phyloP scores from a whole-genome alignment of 768 basidiomycete species.

The Amanita pseudoporphyria region DNA sequence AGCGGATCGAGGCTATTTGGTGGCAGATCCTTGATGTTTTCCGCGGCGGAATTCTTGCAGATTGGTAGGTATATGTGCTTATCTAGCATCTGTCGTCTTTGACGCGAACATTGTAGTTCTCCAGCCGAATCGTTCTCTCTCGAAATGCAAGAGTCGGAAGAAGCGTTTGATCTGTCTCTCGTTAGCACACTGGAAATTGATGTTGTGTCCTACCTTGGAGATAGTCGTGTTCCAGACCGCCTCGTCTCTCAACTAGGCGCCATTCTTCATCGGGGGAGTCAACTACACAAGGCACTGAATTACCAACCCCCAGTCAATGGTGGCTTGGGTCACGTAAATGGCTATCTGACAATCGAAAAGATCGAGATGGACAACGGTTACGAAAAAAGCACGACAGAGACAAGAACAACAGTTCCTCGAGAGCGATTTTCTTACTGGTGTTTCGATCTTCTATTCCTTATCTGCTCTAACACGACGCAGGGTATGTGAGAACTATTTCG shows the following conservation, averaged over 20 bases:
- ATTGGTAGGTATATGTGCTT: slow-evolving; percentile 47
- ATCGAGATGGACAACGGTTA: slow-evolving; percentile 26
- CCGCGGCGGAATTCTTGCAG: slow-evolving; percentile 71
- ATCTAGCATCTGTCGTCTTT: neutral
- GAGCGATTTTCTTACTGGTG: slow-evolving; percentile 93
- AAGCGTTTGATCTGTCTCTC: slow-evolving; percentile 79
- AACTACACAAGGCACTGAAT: slow-evolving; percentile 37
- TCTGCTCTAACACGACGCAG: slow-evolving; percentile 59
- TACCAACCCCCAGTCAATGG: neutral
- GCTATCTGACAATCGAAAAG: slow-evolving; percentile 21
- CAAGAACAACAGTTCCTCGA: slow-evolving; percentile 47
- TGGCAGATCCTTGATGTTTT: slow-evolving; percentile 74
- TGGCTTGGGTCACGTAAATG: neutral
- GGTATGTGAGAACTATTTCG: slow-evolving; percentile 29
- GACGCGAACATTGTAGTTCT: slow-evolving; percentile 31
- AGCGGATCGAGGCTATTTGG: slow-evolving; percentile 78
- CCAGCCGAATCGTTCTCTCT: slow-evolving; percentile 45
- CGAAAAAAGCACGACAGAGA: slow-evolving; percentile 51
- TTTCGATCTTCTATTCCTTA: slow-evolving; percentile 74
- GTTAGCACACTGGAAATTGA: slow-evolving; percentile 72
- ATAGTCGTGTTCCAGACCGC: slow-evolving; percentile 57
- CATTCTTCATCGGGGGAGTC: slow-evolving; percentile 65
- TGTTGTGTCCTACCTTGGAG: slow-evolving; percentile 68
- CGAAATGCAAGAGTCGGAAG: slow-evolving; percentile 64
- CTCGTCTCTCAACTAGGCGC: slow-evolving; percentile 60